Conservation (phyloP, 495 filamentous ascomycete genomes). For the Hyaloscypha finlandica region DNA sequence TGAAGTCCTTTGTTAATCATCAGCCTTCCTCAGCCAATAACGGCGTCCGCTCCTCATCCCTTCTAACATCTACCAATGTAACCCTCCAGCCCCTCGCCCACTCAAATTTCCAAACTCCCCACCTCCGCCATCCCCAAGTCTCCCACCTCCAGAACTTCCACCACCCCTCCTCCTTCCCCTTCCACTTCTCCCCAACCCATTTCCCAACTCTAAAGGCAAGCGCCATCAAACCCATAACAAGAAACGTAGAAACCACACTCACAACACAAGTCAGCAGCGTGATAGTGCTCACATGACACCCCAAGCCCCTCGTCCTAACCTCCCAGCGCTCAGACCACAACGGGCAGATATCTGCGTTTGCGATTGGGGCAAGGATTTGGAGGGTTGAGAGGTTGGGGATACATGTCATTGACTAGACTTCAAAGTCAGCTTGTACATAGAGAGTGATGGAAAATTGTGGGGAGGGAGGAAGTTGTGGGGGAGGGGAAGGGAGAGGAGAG, state of each 20-base stretch:
- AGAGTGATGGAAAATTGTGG: too few species aligned
- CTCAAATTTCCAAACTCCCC: slow-evolving; percentile 15
- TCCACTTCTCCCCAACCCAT: slow-evolving; percentile 28
- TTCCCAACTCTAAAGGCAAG: slow-evolving; percentile 26
- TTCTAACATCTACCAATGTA: slow-evolving; percentile 20
- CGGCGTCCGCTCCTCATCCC: slow-evolving; percentile 6
- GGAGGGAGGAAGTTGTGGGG: background rate
- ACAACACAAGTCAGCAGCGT: slow-evolving; percentile 46
- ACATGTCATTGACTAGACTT: slow-evolving; percentile 46
- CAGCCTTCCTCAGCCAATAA: slow-evolving; percentile 1
- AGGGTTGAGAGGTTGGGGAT: slow-evolving; percentile 45
- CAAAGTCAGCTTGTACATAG: background rate
- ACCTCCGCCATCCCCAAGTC: slow-evolving; percentile 21
- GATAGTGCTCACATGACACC: slow-evolving; percentile 54
- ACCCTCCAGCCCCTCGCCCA: slow-evolving; percentile 17
- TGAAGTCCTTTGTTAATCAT: background rate
- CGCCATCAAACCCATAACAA: slow-evolving; percentile 37
- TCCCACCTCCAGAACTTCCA: slow-evolving; percentile 36
- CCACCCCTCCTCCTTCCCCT: slow-evolving; percentile 34
- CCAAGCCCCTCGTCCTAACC: slow-evolving; percentile 47
- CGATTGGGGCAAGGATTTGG: slow-evolving; percentile 47
- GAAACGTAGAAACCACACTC: slow-evolving; percentile 41
- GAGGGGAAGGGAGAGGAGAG: background rate
- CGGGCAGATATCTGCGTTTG: slow-evolving; percentile 47
- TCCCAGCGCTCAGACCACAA: slow-evolving; percentile 52